These are phyloP conservation scores for Raphanus sativus DNA, from an alignment of 345 rosid species.

Conservation along the genomic window DNA sequence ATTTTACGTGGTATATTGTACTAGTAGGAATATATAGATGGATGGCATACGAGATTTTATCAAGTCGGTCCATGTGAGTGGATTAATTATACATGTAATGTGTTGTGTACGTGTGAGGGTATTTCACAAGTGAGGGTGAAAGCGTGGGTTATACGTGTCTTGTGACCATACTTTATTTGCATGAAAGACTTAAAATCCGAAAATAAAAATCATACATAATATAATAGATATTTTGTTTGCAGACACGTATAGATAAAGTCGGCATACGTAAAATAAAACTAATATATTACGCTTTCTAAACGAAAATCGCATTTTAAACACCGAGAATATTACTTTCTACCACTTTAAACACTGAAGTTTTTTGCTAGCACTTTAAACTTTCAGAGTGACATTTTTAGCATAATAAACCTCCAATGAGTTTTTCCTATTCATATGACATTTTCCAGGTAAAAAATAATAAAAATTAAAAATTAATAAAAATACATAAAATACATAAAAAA, in stretches of 20 bases:
- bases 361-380: too few species aligned
- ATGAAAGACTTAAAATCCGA: not conserved
- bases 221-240: not conserved
- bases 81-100: not conserved
- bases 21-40: slow-evolving; percentile 14
- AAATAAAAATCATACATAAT: not conserved
- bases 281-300: not conserved
- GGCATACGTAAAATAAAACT: not conserved
- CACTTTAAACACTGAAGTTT: too few species aligned
- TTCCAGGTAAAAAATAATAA: too few species aligned
- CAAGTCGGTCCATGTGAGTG: slow-evolving; percentile 21
- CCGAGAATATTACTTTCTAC: too few species aligned
- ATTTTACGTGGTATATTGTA: not conserved
- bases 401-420: too few species aligned
- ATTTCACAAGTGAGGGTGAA: slow-evolving; percentile 18
- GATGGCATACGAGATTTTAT: not conserved
- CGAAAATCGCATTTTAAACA: too few species aligned
- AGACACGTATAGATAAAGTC: not conserved
- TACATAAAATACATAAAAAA: too few species aligned
- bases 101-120: slow-evolving; percentile 32
- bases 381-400: too few species aligned
- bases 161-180: not conserved
- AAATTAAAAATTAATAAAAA: too few species aligned
- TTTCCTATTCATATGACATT: too few species aligned
- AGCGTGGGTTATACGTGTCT: slow-evolving; percentile 31